Percentiles rank a stretch among this genome's conserved stretches.
These are phyloP conservation scores for Eucalyptus paniculata DNA, from an alignment of 345 rosid genomes.

Conservation along the genomic window DNA sequence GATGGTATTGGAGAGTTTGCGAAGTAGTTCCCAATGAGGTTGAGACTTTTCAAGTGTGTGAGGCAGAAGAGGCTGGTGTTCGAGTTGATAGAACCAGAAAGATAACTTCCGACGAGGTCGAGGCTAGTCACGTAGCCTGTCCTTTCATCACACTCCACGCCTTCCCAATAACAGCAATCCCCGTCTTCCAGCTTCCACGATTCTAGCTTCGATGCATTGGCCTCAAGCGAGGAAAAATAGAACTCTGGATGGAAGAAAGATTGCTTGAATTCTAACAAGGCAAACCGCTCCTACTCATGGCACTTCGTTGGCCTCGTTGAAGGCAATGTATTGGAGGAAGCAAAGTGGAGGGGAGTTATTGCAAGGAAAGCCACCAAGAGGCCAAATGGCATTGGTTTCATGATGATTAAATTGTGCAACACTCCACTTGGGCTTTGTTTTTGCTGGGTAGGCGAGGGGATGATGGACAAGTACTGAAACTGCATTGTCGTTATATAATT, in stretches of 20 bases:
- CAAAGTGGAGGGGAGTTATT: neutral
- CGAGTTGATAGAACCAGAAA: neutral
- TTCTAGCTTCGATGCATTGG: too few species aligned
- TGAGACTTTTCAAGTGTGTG: neutral
- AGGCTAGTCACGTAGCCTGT: neutral
- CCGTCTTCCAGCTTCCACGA: neutral
- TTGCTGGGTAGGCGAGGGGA: neutral
- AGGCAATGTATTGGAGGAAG: neutral
- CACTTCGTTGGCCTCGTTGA: neutral
- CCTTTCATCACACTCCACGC: neutral
- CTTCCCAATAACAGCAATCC: neutral
- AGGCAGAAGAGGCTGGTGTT: conserved; percentile 1
- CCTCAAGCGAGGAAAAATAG: too few species aligned
- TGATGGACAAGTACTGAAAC: neutral
- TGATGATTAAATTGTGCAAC: neutral
- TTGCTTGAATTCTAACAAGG: neutral
- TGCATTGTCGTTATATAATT: neutral
- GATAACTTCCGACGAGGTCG: neutral
- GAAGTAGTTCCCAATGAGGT: neutral
- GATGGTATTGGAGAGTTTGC: neutral
- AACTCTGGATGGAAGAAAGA: too few species aligned
- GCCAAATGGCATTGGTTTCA: neutral
- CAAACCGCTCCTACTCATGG: neutral
- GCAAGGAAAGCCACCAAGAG: neutral
- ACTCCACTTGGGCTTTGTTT: neutral